A percentile compares a stretch with the other conserved stretches of the same genome.
Conservation (phyloP, 495 filamentous ascomycete species). For the Penicillium cinerascens region DNA sequence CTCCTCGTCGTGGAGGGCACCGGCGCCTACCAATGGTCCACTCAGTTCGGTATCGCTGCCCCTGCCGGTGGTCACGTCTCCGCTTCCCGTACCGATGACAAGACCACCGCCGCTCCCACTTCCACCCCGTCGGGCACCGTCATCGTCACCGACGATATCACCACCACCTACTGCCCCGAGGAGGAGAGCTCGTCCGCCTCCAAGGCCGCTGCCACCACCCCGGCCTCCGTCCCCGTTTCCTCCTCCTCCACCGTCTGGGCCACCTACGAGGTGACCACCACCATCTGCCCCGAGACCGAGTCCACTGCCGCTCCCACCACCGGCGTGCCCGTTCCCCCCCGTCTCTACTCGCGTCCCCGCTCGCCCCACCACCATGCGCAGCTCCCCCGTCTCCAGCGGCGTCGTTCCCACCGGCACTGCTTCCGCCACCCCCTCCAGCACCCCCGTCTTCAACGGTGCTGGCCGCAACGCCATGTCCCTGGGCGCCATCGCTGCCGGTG, state of each 20-base stretch:
- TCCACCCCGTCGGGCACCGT: slow-evolving; percentile 17
- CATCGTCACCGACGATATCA: slow-evolving; percentile 7
- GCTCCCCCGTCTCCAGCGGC: slow-evolving; percentile 19
- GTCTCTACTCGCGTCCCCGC: slow-evolving; percentile 12
- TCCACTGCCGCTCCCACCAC: slow-evolving; percentile 9
- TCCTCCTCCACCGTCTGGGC: slow-evolving; percentile 23
- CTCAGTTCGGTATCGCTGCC: slow-evolving; percentile 66
- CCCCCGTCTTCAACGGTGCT: slow-evolving; percentile 45
- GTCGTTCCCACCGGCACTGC: slow-evolving; percentile 22
- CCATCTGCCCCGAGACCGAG: slow-evolving; percentile 15
- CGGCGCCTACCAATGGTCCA: slow-evolving; percentile 65
- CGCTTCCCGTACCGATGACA: slow-evolving; percentile 18
- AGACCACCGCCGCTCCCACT: slow-evolving; percentile 19
- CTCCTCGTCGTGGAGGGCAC: slow-evolving; percentile 60
- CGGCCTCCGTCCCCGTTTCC: slow-evolving; percentile 9
- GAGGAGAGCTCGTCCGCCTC: slow-evolving; percentile 9
- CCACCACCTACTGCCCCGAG: slow-evolving; percentile 25
- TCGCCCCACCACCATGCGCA: slow-evolving; percentile 20
- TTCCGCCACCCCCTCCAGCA: slow-evolving; percentile 25
- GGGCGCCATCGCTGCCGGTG: slow-evolving; percentile 44
- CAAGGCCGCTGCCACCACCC: slow-evolving; percentile 8
- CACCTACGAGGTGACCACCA: slow-evolving; percentile 17
- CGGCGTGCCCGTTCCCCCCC: slow-evolving; percentile 14
- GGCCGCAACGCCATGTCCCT: slow-evolving; percentile 43
- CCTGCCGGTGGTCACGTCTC: slow-evolving; percentile 31